Percentiles rank a stretch among this genome's conserved stretches.
phyloP scores from a whole-genome alignment of 2,329 filamentous ascomycete species.

The Stemphylium lycopersici region DNA sequence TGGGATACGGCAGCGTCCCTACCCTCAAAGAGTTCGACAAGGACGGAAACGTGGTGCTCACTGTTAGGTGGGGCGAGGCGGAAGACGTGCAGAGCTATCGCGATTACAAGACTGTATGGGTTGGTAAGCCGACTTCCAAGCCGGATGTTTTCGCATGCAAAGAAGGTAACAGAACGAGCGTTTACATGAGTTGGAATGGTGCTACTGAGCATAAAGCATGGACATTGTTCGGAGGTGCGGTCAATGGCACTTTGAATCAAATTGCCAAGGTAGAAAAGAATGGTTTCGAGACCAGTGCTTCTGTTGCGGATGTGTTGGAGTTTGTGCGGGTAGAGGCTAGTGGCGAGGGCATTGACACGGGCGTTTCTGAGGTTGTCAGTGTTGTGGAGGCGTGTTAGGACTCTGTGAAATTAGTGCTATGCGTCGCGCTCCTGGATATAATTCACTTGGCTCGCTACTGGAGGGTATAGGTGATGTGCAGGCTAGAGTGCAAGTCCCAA shows the following conservation, averaged over 20 bases:
- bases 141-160: conserved; percentile 12
- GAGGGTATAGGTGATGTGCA: neutral
- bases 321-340: neutral
- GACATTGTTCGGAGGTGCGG: conserved; percentile 3
- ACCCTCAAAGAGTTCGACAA: conserved; percentile 10
- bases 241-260: neutral
- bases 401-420: too few relatives aligned
- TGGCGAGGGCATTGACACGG: neutral
- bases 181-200: conserved; percentile 21
- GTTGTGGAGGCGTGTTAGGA: neutral
- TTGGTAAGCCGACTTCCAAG: conserved; percentile 9
- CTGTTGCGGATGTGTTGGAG: neutral
- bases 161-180: neutral
- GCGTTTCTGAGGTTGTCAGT: neutral
- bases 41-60: conserved; percentile 7
- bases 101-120: conserved; percentile 11
- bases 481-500: neutral
- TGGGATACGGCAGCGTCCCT: conserved; percentile 16
- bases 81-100: conserved; percentile 14
- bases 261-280: neutral
- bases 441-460: too few relatives aligned
- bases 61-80: conserved; percentile 7
- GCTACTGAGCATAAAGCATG: conserved; percentile 11
- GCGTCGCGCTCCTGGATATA: too few relatives aligned
- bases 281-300: conserved; percentile 1